Evolutionary conservation across 257 asterid species (phyloP).

Genomic region (Nicotiana tomentosiformis): DNA sequence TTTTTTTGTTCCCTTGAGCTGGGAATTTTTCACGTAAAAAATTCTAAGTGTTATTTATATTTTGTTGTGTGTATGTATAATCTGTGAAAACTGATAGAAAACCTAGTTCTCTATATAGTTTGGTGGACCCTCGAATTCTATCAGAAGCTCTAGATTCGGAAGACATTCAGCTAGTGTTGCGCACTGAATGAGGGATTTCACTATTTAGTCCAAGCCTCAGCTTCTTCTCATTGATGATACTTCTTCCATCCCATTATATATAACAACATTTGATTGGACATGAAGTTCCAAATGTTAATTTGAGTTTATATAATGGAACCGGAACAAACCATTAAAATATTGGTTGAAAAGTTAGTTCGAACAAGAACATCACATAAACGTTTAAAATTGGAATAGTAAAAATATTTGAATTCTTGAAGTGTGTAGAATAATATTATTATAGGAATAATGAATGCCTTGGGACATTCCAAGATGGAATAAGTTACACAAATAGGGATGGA

Average conservation of each 20-base stretch:
- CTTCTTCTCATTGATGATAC: not conserved
- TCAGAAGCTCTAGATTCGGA: not conserved
- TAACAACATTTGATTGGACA: not conserved
- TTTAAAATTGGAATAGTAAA: not conserved
- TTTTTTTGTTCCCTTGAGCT: too few relatives aligned
- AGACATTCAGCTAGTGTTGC: not conserved
- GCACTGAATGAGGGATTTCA: not conserved
- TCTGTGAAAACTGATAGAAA: too few relatives aligned
- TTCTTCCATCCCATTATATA: not conserved
- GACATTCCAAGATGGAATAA: not conserved
- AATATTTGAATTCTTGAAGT: not conserved
- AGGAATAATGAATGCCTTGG: not conserved
- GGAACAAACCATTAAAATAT: not conserved
- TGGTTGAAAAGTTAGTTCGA: not conserved
- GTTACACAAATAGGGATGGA: not conserved
- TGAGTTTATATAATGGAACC: not conserved
- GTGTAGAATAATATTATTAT: not conserved
- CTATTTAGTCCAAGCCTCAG: not conserved
- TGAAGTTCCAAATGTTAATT: not conserved
- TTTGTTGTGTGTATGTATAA: too few relatives aligned
- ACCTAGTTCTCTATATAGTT: too few relatives aligned
- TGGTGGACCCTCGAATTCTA: too few relatives aligned
- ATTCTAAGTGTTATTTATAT: too few relatives aligned
- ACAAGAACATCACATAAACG: not conserved
- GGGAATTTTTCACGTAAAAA: too few relatives aligned